Evolutionary conservation across 2,329 filamentous ascomycete species (phyloP), one percentile per base, ranked within the genome.

Genomic region (Trematosphaeria pertusa): DNA sequence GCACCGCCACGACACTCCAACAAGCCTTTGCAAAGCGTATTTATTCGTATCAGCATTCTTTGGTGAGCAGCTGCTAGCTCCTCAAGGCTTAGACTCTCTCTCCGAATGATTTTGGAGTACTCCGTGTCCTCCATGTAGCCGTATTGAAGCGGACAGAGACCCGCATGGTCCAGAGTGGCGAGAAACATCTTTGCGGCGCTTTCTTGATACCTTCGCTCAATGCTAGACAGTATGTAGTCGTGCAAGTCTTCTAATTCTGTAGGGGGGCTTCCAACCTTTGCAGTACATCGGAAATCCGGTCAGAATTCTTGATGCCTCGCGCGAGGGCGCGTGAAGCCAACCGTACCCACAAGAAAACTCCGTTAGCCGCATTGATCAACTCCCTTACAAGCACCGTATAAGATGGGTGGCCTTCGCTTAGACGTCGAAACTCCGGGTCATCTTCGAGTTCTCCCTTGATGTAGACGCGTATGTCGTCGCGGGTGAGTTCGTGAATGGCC

Each of bases 261-360:
- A 7, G 24, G 43, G 9, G 39, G 22, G 15, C 34, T 11, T 7
- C 19, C 8, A 48, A 35, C 14, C 20, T 21, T 18, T 20, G 5
- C 10, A 34, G 21, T 4, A 51, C 15, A 14, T 39, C 32, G 11
- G 8, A 8, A 28, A 47, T 38, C 3, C 30, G 14, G 31, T 49
- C 36, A 5, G n/a, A 30, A 18, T 41, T 34, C 2, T 14, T 19
- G 3, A 49, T 19, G 2, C 40, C 46, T 11, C 19, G 14, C 5
- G 41, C 17, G 5, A 49, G 37, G 14, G 46, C 45, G 14, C 31
- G 36, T 5, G 34, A 24, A 17, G 35, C 49, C 19, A 49, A 30
- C 26, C 15, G 28, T 14, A 52, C 44, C 48, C 48, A 45, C 3
- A 52, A 24, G 19, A 52, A 52, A 3, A 52, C 39, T 5, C 44